Evolutionary conservation across 306 rosid genomes (phyloP).

Genomic region (Lupinus albus): DNA sequence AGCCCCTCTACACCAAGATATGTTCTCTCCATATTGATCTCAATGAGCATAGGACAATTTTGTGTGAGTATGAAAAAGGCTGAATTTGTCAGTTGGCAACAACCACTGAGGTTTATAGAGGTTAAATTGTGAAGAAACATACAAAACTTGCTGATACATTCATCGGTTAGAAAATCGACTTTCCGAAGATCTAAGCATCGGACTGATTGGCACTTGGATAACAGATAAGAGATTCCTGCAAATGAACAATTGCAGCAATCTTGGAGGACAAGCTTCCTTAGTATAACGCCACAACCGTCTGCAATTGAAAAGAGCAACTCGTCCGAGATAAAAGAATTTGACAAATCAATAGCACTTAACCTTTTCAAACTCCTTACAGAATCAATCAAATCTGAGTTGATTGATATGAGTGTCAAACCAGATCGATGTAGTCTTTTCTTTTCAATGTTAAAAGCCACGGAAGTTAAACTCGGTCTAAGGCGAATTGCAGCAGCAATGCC

Average conservation of each 20-base stretch:
- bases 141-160: slow-evolving; percentile 54
- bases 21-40: slow-evolving; percentile 63
- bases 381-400: slow-evolving; percentile 37
- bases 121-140: slow-evolving; percentile 48
- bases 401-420: slow-evolving; percentile 37
- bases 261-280: slow-evolving; percentile 61
- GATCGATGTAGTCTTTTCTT: slow-evolving; percentile 44
- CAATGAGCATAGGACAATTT: slow-evolving; percentile 58
- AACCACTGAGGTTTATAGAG: slow-evolving; percentile 59
- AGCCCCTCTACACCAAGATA: slow-evolving; percentile 45
- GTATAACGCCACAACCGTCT: slow-evolving; percentile 47
- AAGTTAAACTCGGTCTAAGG: slow-evolving; percentile 49
- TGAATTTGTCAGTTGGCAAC: slow-evolving; percentile 51
- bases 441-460: slow-evolving; percentile 49
- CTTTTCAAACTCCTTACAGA: slow-evolving; percentile 43
- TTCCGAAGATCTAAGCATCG: slow-evolving; percentile 59
- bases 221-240: slow-evolving; percentile 52
- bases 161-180: slow-evolving; percentile 54
- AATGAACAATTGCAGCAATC: slow-evolving; percentile 50
- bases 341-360: slow-evolving; percentile 54
- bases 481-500: slow-evolving; percentile 58
- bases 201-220: slow-evolving; percentile 51
- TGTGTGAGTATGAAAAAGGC: slow-evolving; percentile 57
- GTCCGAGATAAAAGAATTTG: slow-evolving; percentile 53
- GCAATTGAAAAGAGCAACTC: slow-evolving; percentile 60